Base-by-base conservation (phyloP, 2,329 filamentous ascomycete genomes). In the Alternaria tenuissima region DNA sequence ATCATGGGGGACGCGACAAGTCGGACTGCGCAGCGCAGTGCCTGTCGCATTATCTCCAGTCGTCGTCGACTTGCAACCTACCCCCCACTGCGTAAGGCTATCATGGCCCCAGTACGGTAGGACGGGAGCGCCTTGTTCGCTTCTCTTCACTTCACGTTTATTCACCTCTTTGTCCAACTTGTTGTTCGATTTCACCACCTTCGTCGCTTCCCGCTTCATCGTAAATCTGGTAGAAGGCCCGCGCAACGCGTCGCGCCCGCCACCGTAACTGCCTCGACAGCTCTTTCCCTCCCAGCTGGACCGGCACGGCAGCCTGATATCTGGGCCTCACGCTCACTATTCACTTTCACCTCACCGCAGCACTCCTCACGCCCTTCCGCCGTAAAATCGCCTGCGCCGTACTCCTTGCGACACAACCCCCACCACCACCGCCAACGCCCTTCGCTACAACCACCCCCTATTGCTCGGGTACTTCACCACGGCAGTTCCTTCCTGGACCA, bases 211-310 rank as follows among this genome's bases (percentile, higher is more conserved):
- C 32, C 39, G 44, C 20, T 36, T 43, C 28, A 38, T n/a, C 18
- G 22, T 24, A 34, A 18, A n/a, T 44, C 36, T 18, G 20, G 34
- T 16, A 28, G 34, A 41, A 47, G 48, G 48, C 9, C 36, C 49
- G 57, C 57, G 54, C 54, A 61, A 52, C 61, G 61, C 58, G 61
- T 63, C 51, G 58, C 46, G 54, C 32, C 55, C 32, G 20, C 46
- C 36, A 58, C 53, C 41, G 49, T 38, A 53, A 58, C 51, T 51
- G 59, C 55, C 59, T 51, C 49, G n/a, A 57, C 42, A 49, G 44
- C 55, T 26, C 24, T 28, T 59, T 44, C 39, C 52, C 42, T 42
- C 18, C 44, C 48, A 43, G 41, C 53, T 42, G 41, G 20, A 54
- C 57, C 47, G 30, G 39, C 39, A 55, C 47, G 43, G 51, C 52